Evolutionary conservation across 805 yeast species (phyloP).

Genomic region (Wickerhamiella nectarea): DNA sequence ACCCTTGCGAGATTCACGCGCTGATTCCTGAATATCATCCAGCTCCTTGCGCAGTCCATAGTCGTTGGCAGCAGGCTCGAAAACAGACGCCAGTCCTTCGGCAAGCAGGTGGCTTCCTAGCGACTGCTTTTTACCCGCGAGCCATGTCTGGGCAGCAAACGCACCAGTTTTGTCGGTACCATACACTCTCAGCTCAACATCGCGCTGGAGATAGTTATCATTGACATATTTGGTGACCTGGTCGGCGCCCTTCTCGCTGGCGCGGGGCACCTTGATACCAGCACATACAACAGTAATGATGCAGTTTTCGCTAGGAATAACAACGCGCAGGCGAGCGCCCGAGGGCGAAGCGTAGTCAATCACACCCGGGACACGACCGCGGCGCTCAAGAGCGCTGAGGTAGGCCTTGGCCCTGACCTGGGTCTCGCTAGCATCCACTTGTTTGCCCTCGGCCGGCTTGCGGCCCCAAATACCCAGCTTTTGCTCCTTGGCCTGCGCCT

Average conservation of each 20-base stretch:
- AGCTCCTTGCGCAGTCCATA: constrained; percentile 44
- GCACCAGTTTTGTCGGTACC: constrained; percentile 68
- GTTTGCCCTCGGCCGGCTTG: constrained; percentile 42
- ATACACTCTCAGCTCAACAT: constrained; percentile 53
- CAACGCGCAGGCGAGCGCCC: constrained; percentile 51
- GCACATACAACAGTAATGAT: constrained; percentile 61
- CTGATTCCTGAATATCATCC: constrained; percentile 46
- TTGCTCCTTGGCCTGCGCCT: constrained; percentile 40
- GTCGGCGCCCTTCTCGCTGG: constrained; percentile 28
- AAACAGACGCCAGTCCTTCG: constrained; percentile 51
- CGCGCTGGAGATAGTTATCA: constrained; percentile 52
- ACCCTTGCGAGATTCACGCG: constrained; percentile 43
- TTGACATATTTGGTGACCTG: constrained; percentile 41
- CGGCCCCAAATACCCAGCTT: constrained; percentile 51
- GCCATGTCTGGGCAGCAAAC: constrained; percentile 57
- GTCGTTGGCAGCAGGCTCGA: constrained; percentile 48
- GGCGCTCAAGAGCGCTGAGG: constrained; percentile 53
- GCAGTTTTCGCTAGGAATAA: constrained; percentile 57
- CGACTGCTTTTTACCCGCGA: constrained; percentile 27
- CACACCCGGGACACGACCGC: constrained; percentile 48
- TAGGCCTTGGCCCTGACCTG: constrained; percentile 60
- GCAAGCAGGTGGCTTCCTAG: constrained; percentile 41
- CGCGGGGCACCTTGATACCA: constrained; percentile 43
- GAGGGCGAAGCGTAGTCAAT: constrained; percentile 56
- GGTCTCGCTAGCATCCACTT: constrained; percentile 73